Evolutionary conservation across 345 rosid species (phyloP).

Genomic region (Populus deltoides): DNA sequence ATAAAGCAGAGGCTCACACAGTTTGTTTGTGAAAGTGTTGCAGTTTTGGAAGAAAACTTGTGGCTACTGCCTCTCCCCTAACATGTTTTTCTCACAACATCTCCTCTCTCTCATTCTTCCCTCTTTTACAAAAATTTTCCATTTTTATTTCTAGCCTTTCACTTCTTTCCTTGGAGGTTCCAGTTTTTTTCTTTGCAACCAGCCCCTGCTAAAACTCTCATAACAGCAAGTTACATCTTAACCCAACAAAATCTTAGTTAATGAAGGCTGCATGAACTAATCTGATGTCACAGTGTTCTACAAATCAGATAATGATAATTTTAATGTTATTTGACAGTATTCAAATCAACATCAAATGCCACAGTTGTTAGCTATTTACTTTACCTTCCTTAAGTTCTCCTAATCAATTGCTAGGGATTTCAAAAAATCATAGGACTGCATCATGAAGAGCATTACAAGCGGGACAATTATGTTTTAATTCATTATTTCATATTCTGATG

Average conservation of each 20-base stretch:
- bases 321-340: background rate
- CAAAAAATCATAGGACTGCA: background rate
- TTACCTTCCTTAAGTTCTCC: background rate
- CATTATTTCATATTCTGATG: background rate
- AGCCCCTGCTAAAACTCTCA: background rate
- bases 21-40: background rate
- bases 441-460: background rate
- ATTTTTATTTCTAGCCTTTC: background rate
- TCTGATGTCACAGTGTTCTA: background rate
- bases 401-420: background rate
- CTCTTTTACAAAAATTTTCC: background rate
- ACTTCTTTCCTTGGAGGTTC: background rate
- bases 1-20: background rate
- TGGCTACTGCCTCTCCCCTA: background rate
- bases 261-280: background rate
- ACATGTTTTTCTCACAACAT: background rate
- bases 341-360: background rate
- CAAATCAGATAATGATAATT: background rate
- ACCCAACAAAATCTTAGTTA: background rate
- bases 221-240: background rate
- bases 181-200: background rate
- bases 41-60: background rate
- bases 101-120: background rate
- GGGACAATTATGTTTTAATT: background rate
- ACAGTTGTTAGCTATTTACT: background rate